Evolutionary conservation across 371 early-diverging fungal genomes (phyloP).

Genomic region (Rhizopus delemar): DNA sequence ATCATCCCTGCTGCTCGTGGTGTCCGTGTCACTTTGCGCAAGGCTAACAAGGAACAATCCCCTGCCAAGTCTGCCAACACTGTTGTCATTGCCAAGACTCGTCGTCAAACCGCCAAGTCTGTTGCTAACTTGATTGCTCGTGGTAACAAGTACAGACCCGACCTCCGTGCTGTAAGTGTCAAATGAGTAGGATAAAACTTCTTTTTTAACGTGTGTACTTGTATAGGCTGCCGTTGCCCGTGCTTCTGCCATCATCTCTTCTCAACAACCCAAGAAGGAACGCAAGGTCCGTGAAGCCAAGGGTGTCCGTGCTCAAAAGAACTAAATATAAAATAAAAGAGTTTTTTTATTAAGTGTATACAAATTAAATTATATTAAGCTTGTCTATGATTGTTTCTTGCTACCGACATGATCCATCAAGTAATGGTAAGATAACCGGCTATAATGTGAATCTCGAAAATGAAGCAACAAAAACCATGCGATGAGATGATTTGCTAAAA

Average conservation of each 20-base stretch:
- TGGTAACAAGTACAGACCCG: conserved; percentile 69
- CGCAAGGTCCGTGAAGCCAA: conserved; percentile 50
- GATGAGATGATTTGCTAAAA: conserved; percentile 43
- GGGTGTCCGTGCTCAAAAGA: conserved; percentile 32
- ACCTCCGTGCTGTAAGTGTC: conserved; percentile 68
- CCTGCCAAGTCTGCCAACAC: conserved; percentile 58
- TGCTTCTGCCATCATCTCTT: conserved; percentile 69
- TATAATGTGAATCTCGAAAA: conserved; percentile 41
- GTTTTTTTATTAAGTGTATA: background rate
- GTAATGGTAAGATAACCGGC: conserved; percentile 33
- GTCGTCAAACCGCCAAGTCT: conserved; percentile 70
- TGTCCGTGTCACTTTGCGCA: conserved; percentile 65
- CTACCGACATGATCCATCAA: conserved; percentile 35
- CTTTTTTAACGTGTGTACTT: conserved; percentile 3
- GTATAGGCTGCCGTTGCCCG: conserved; percentile 80
- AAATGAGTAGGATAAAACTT: background rate
- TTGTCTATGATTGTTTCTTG: conserved; percentile 44
- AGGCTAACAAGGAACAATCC: conserved; percentile 59
- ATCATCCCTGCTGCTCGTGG: conserved; percentile 67
- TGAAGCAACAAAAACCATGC: conserved; percentile 49
- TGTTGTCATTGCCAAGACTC: conserved; percentile 64
- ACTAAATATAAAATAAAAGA: conserved; percentile 1
- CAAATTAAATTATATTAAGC: background rate
- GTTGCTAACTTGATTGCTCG: conserved; percentile 71
- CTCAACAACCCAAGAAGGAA: conserved; percentile 68